Conservation (phyloP, 176 grass and related monocot genomes). For the Triticum turgidum region DNA sequence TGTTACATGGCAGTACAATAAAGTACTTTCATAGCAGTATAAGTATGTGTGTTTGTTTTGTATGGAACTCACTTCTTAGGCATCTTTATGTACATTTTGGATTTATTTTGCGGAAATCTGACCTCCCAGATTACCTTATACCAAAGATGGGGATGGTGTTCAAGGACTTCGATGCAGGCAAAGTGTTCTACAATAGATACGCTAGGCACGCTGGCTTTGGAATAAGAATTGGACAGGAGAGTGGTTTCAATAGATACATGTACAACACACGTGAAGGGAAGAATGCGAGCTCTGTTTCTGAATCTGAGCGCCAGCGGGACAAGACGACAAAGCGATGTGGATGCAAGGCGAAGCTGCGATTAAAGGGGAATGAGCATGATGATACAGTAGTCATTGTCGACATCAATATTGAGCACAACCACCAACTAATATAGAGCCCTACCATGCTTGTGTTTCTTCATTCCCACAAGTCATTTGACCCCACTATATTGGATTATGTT, state of each 20-base stretch:
- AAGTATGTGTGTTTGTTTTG: no score
- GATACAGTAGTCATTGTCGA: not conserved
- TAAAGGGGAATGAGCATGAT: not conserved
- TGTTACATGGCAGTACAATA: not conserved
- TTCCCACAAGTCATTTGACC: not conserved
- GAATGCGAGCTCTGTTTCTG: not conserved
- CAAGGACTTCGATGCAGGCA: not conserved
- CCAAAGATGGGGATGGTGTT: not conserved
- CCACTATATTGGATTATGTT: not conserved
- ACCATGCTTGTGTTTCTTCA: not conserved
- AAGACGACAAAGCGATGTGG: not conserved
- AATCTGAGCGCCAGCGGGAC: not conserved
- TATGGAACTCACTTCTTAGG: no score
- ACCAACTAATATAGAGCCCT: not conserved
- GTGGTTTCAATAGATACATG: not conserved
- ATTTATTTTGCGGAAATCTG: not conserved
- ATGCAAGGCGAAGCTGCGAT: not conserved
- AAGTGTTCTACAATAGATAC: not conserved
- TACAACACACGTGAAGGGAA: not conserved
- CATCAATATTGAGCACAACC: not conserved
- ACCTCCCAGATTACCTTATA: not conserved
- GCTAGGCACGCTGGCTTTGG: not conserved
- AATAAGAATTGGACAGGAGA: not conserved
- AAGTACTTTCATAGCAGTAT: not conserved
- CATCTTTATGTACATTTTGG: no score